A percentile compares a stretch with the other conserved stretches of the same genome.
Conservation (phyloP, 352 stramenopile genomes). For the Labyrinthula sp. region DNA sequence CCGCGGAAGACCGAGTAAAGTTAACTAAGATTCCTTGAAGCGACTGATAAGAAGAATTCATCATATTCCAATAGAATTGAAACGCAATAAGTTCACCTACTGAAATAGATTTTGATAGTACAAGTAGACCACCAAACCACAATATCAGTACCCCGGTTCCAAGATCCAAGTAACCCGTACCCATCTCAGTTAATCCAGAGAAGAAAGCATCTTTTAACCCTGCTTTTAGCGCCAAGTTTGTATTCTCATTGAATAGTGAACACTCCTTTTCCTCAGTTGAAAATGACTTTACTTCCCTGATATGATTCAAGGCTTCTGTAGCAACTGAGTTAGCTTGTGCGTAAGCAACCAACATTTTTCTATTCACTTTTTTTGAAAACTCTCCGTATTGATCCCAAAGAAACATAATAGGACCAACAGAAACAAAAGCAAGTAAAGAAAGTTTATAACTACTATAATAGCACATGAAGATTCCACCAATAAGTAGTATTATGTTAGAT, state of each 20-base stretch:
- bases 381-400: conserved; percentile 29
- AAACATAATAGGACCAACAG: conserved; percentile 34
- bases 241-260: conserved; percentile 33
- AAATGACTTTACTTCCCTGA: conserved; percentile 44
- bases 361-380: conserved; percentile 29
- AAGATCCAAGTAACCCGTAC: conserved; percentile 30
- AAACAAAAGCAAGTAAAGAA: conserved; percentile 34
- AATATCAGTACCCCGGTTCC: conserved; percentile 31
- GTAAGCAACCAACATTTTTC: conserved; percentile 30
- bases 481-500: conserved; percentile 35
- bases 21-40: conserved; percentile 29
- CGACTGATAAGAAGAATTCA: conserved; percentile 31
- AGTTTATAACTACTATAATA: conserved; percentile 36
- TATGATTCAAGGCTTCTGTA: conserved; percentile 42
- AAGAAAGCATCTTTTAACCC: conserved; percentile 31
- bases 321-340: conserved; percentile 40
- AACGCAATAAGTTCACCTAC: conserved; percentile 33
- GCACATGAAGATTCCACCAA: conserved; percentile 36
- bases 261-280: conserved; percentile 39
- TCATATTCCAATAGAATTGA: conserved; percentile 34
- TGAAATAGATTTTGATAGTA: conserved; percentile 9
- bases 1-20: conserved; percentile 33
- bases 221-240: conserved; percentile 27
- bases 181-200: conserved; percentile 24
- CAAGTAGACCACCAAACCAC: conserved; percentile 30